Conservation (phyloP, 495 filamentous ascomycete species). For the Ascodesmis nigricans region DNA sequence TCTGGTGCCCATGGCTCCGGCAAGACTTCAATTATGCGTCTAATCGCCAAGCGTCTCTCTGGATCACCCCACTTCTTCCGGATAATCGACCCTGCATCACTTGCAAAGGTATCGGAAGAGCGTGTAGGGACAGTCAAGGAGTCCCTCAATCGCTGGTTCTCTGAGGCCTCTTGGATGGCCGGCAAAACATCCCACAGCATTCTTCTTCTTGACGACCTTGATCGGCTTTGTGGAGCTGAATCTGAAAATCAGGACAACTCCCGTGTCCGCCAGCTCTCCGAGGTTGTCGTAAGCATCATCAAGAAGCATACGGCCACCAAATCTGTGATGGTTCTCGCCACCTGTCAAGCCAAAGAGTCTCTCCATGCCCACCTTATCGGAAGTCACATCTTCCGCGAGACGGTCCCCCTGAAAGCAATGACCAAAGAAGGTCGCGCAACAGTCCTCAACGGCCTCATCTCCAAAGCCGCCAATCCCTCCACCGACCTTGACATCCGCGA, state of each 20-base stretch:
- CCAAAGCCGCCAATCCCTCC: conserved; percentile 23
- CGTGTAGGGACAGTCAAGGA: conserved; percentile 80
- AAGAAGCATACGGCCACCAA: conserved; percentile 48
- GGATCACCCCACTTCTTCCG: conserved; percentile 18
- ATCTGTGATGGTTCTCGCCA: conserved; percentile 64
- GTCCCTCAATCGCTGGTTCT: conserved; percentile 58
- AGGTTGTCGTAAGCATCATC: conserved; percentile 61
- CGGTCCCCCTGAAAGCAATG: conserved; percentile 65
- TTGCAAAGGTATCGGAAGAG: conserved; percentile 46
- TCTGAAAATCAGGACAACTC: conserved; percentile 84
- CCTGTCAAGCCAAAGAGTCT: conserved; percentile 75
- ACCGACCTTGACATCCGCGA: conserved; percentile 75
- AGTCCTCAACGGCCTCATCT: conserved; percentile 51
- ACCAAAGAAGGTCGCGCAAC: conserved; percentile 74
- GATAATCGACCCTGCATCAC: conserved; percentile 16
- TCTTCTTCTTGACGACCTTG: conserved; percentile 78
- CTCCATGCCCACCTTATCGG: conserved; percentile 60
- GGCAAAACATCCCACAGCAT: conserved; percentile 59
- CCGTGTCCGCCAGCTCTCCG: conserved; percentile 76
- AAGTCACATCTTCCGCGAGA: conserved; percentile 60
- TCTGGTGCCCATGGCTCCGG: conserved; percentile 76
- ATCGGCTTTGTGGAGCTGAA: conserved; percentile 75
- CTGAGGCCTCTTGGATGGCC: conserved; percentile 72
- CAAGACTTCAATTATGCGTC: conserved; percentile 51
- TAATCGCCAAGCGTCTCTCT: conserved; percentile 22